Percentiles rank a stretch among this genome's conserved stretches.
These are phyloP conservation scores for Cephalotrichum gorgonifer DNA, from an alignment of 2,329 filamentous ascomycete species.

Conservation along the genomic window DNA sequence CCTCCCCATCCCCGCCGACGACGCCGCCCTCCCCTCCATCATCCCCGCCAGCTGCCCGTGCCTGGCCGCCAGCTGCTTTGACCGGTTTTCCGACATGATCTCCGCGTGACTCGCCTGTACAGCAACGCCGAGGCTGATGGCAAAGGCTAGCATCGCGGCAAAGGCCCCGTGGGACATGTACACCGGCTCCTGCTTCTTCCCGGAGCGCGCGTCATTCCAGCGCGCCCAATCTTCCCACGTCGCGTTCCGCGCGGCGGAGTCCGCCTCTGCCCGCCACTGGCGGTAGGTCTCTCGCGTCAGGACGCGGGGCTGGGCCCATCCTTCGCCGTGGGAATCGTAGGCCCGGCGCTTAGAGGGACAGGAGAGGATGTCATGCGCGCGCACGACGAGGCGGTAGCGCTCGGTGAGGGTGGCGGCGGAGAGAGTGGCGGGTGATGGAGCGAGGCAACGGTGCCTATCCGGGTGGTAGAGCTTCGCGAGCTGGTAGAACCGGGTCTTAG, in stretches of 20 bases:
- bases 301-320: conserved; percentile 61
- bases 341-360: conserved; percentile 66
- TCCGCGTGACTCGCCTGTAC: conserved; percentile 63
- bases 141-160: conserved; percentile 57
- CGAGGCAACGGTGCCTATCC: conserved; percentile 35
- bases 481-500: conserved; percentile 75
- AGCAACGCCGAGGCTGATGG: conserved; percentile 55
- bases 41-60: conserved; percentile 54
- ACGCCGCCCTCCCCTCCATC: conserved; percentile 37
- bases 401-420: conserved; percentile 45
- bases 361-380: conserved; percentile 80
- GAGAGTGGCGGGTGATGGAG: conserved; percentile 9
- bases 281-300: conserved; percentile 27
- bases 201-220: conserved; percentile 52
- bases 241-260: conserved; percentile 56
- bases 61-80: conserved; percentile 58
- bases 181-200: conserved; percentile 40
- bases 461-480: conserved; percentile 96
- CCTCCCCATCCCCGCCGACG: conserved; percentile 34
- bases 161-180: conserved; percentile 77
- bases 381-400: conserved; percentile 79
- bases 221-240: conserved; percentile 98
- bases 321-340: conserved; percentile 73
- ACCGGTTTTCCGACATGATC: conserved; percentile 46
- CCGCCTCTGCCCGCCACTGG: conserved; percentile 31